Evolutionary conservation across 805 yeast genomes (phyloP).

Genomic region (Starmerella bombicola): DNA sequence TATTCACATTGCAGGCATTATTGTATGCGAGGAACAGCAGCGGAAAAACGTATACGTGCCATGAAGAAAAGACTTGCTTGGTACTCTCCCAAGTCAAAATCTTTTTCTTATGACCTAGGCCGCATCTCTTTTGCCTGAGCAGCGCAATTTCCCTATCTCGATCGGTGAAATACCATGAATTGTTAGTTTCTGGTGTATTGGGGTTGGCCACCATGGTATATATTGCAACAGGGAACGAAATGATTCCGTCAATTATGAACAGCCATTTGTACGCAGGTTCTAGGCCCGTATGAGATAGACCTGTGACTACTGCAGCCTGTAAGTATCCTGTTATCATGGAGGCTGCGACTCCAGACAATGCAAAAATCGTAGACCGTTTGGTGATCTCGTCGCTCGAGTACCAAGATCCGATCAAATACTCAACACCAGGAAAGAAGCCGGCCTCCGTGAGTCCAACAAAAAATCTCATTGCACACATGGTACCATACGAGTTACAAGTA

Average conservation of each 20-base stretch:
- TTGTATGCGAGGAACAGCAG: conserved; percentile 31
- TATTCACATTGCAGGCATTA: conserved; percentile 29
- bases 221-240: conserved; percentile 35
- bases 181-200: conserved; percentile 36
- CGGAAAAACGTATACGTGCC: conserved; percentile 40
- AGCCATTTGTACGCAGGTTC: conserved; percentile 35
- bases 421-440: conserved; percentile 28
- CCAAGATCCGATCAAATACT: conserved; percentile 26
- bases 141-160: conserved; percentile 34
- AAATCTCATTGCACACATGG: conserved; percentile 28
- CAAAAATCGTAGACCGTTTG: conserved; percentile 26
- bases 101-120: conserved; percentile 8
- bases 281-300: conserved; percentile 24
- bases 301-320: conserved; percentile 41
- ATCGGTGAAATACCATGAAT: conserved; percentile 34
- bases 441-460: conserved; percentile 28
- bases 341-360: conserved; percentile 26
- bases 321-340: conserved; percentile 46
- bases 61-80: conserved; percentile 33
- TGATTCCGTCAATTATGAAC: conserved; percentile 37
- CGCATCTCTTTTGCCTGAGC: conserved; percentile 30
- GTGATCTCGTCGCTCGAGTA: conserved; percentile 26
- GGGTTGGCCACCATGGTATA: conserved; percentile 37
- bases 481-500: conserved; percentile 36
- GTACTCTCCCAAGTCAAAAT: conserved; percentile 31